phyloP scores from a whole-genome alignment of 805 yeast genomes.

The Teunomyces gatunensis region DNA sequence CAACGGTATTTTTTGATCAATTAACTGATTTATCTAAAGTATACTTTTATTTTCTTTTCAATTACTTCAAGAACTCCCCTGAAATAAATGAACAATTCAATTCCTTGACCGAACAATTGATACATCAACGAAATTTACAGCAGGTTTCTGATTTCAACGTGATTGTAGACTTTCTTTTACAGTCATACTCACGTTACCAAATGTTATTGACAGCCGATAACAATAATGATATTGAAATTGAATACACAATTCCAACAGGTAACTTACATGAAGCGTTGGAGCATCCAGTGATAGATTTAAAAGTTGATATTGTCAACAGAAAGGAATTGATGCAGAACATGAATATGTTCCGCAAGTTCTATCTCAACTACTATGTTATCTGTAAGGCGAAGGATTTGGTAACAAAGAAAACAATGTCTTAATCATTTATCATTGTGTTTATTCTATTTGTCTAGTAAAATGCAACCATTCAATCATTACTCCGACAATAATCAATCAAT shows the following conservation, averaged over 20 bases:
- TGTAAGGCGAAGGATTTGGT: background rate
- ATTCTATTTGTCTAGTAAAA: background rate
- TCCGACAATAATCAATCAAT: slow-evolving; percentile 43
- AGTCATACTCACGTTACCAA: background rate
- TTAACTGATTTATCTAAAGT: background rate
- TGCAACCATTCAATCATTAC: slow-evolving; percentile 6
- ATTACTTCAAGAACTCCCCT: background rate
- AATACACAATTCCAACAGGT: background rate
- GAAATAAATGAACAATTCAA: background rate
- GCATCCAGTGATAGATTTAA: background rate
- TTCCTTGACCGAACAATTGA: background rate
- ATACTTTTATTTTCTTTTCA: background rate
- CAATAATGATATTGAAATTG: background rate
- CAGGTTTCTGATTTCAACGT: background rate
- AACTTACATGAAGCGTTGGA: background rate
- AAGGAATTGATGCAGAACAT: background rate
- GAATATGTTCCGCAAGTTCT: background rate
- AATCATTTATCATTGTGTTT: background rate
- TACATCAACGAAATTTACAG: background rate
- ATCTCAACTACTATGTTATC: background rate
- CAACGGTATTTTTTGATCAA: background rate
- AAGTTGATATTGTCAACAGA: background rate
- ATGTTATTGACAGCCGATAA: background rate
- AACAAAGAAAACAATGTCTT: background rate
- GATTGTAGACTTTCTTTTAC: background rate